phyloP scores from a whole-genome alignment of 1,284 basidiomycete genomes.

The Trichosporon sp. region DNA sequence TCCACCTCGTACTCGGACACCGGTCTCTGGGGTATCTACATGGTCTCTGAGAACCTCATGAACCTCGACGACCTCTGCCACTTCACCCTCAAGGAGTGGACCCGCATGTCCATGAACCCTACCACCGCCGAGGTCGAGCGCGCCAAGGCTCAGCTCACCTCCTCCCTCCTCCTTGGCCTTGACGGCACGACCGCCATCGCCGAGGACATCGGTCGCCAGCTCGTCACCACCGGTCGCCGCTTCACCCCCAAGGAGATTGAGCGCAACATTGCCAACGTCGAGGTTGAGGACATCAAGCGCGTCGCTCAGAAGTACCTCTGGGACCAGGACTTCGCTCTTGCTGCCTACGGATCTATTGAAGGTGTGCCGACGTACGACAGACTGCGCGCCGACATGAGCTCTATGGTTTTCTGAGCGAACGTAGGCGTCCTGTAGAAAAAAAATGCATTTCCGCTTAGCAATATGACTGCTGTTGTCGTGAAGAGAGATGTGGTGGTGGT shows the following conservation, averaged over 20 bases:
- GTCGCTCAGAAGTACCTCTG: slow-evolving; percentile 90
- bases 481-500: too few relatives aligned
- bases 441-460: not conserved
- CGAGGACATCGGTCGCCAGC: slow-evolving; percentile 95
- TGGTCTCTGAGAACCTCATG: slow-evolving; percentile 84
- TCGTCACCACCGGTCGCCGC: slow-evolving; percentile 86
- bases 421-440: not conserved
- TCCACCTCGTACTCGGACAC: slow-evolving; percentile 99
- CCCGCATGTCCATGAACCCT: slow-evolving; percentile 85
- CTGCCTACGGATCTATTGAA: slow-evolving; percentile 77
- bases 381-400: slow-evolving; percentile 1
- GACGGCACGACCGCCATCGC: slow-evolving; percentile 95
- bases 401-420: not conserved
- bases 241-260: slow-evolving; percentile 92
- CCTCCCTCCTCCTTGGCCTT: slow-evolving; percentile 78
- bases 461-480: too few relatives aligned
- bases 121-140: slow-evolving; percentile 85
- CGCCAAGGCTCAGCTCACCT: slow-evolving; percentile 97
- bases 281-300: slow-evolving; percentile 79
- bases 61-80: slow-evolving; percentile 92
- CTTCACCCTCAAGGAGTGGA: slow-evolving; percentile 96
- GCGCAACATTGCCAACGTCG: slow-evolving; percentile 79
- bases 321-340: slow-evolving; percentile 71
- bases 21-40: slow-evolving; percentile 98
- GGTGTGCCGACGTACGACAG: slow-evolving; percentile 56